Conservation (phyloP, 148 eudicot species). For the Tetragonia tetragonoides region DNA sequence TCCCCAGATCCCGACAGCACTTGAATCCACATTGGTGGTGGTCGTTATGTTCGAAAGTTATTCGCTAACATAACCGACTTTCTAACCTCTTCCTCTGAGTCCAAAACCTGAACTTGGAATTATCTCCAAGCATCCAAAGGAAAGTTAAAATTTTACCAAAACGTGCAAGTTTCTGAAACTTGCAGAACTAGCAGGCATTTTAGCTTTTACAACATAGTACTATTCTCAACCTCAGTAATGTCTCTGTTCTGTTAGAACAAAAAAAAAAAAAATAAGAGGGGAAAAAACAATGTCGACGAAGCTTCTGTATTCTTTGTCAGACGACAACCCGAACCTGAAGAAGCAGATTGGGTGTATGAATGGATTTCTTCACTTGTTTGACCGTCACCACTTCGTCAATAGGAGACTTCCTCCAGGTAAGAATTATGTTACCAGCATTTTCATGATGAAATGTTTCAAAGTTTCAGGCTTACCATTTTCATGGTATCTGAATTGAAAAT, state of each 20-base stretch:
- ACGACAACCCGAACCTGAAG: conserved; percentile 56
- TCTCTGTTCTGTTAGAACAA: neutral
- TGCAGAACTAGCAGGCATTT: no score
- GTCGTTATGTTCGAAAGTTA: no score
- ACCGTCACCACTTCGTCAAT: conserved; percentile 44
- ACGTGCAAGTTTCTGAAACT: neutral
- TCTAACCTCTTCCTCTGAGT: no score
- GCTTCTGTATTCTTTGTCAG: conserved; percentile 50
- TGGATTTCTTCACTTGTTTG: conserved; percentile 70
- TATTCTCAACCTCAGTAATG: neutral
- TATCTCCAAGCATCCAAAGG: neutral
- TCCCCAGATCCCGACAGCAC: no score
- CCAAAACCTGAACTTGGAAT: no score
- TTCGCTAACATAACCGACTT: no score
- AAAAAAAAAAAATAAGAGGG: neutral
- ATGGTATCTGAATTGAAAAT: no score
- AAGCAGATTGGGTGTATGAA: conserved; percentile 87
- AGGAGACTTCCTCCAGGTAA: conserved; percentile 59
- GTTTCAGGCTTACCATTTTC: no score
- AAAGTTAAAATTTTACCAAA: neutral
- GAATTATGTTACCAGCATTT: neutral
- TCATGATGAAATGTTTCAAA: no score
- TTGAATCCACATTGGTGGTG: no score
- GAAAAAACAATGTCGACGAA: conserved; percentile 54
- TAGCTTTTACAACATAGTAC: neutral